Evolutionary conservation across 2,329 filamentous ascomycete species (phyloP).

Genomic region (Penicillium sp.): DNA sequence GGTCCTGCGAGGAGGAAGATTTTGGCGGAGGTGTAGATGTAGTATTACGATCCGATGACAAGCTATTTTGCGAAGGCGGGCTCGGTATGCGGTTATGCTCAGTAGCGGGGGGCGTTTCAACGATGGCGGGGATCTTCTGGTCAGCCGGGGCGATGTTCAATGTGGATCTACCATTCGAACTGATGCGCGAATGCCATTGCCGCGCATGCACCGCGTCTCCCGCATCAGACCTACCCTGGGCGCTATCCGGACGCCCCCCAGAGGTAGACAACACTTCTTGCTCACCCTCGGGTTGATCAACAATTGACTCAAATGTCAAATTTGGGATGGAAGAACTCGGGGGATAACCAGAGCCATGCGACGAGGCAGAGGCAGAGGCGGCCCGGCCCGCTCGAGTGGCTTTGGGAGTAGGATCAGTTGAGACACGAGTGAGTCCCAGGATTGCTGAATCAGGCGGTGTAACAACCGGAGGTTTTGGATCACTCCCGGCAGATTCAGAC

Average conservation of each 20-base stretch:
- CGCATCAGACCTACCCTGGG: conserved; percentile 30
- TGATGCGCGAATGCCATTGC: conserved; percentile 55
- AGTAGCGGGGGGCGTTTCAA: conserved; percentile 59
- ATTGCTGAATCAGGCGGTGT: conserved; percentile 33
- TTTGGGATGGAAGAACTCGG: conserved; percentile 22
- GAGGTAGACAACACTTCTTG: conserved; percentile 12
- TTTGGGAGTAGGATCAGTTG: conserved; percentile 37
- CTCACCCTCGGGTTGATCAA: conserved; percentile 27
- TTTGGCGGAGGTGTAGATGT: conserved; percentile 15
- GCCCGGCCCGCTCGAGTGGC: conserved; percentile 42
- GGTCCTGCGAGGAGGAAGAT: conserved; percentile 42
- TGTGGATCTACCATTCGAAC: conserved; percentile 56
- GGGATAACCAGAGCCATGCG: conserved; percentile 21
- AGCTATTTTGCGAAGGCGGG: conserved; percentile 33
- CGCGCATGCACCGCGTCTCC: conserved; percentile 40
- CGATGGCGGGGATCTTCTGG: conserved; percentile 52
- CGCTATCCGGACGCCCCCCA: conserved; percentile 21
- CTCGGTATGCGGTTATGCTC: conserved; percentile 36
- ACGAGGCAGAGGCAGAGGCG: conserved; percentile 38
- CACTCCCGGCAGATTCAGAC: conserved; percentile 54
- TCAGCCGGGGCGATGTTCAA: conserved; percentile 49
- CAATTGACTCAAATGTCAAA: conserved; percentile 30
- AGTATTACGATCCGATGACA: conserved; percentile 50
- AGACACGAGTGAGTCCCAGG: conserved; percentile 34
- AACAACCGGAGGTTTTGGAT: conserved; percentile 41